phyloP scores from a whole-genome alignment of 2,329 filamentous ascomycete genomes.

The Thielaviopsis ethacetica region DNA sequence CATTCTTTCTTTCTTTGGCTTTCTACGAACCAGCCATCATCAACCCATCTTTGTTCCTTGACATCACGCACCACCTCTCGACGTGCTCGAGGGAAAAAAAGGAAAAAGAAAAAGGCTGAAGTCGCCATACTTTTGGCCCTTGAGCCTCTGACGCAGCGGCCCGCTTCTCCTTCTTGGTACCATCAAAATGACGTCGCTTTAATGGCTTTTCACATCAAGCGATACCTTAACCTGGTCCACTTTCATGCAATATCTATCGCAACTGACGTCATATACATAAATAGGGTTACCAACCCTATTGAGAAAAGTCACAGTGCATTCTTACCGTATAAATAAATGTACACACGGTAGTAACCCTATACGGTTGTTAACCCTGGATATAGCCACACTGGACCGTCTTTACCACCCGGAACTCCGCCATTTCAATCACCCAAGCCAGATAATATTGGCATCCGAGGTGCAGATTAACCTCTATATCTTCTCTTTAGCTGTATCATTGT shows the following conservation, averaged over 20 bases:
- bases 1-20: background rate
- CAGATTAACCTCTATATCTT: background rate
- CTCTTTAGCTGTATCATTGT: background rate
- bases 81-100: background rate
- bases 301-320: background rate
- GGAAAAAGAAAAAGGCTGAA: too few species aligned
- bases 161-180: background rate
- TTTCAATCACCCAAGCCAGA: background rate
- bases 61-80: too few species aligned
- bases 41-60: background rate
- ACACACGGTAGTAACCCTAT: background rate
- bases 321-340: background rate
- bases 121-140: background rate
- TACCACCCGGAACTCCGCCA: background rate
- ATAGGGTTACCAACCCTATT: background rate
- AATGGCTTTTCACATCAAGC: background rate
- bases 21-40: background rate
- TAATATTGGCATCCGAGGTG: background rate
- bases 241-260: background rate
- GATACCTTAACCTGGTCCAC: background rate
- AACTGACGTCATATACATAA: background rate
- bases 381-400: background rate
- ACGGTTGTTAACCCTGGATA: background rate
- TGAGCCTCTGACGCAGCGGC: background rate
- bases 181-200: background rate